A percentile compares a stretch with the other conserved stretches of the same genome.
phyloP scores from a whole-genome alignment of 2,329 filamentous ascomycete species.

The Aspergillus puulaauensis region DNA sequence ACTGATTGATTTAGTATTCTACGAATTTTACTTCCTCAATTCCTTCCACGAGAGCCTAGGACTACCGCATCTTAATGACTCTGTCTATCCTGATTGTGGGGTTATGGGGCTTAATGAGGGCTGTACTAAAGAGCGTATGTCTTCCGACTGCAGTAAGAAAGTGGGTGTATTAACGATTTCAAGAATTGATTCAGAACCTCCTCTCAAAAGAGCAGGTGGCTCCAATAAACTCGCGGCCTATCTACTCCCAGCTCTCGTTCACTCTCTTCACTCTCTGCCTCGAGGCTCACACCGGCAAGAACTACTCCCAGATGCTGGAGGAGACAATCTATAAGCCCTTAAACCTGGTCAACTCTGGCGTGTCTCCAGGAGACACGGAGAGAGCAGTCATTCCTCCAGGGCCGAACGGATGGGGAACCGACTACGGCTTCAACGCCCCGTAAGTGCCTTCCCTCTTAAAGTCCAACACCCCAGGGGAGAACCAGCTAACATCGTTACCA shows the following conservation, averaged over 20 bases:
- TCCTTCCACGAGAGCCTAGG: constrained; percentile 36
- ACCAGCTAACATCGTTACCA: constrained; percentile 13
- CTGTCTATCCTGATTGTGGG: constrained; percentile 39
- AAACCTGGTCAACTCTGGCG: constrained; percentile 24
- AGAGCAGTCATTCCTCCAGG: constrained; percentile 36
- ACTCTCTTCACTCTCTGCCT: constrained; percentile 38
- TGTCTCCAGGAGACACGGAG: constrained; percentile 28
- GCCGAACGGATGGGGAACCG: constrained; percentile 33
- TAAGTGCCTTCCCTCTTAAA: constrained; percentile 18
- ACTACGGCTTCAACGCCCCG: constrained; percentile 36
- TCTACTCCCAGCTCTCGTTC: constrained; percentile 46
- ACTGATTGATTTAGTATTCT: constrained; percentile 25
- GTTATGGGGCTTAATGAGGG: constrained; percentile 35
- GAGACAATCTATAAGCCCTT: constrained; percentile 26
- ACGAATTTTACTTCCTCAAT: constrained; percentile 40
- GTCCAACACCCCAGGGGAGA: neutral
- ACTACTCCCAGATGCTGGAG: constrained; percentile 22
- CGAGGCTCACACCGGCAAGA: constrained; percentile 24
- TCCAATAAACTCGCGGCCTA: constrained; percentile 32
- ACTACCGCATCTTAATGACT: constrained; percentile 36
- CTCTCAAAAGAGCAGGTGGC: constrained; percentile 29
- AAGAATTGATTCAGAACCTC: constrained; percentile 37
- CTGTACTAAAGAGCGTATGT: constrained; percentile 36
- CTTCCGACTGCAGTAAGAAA: neutral
- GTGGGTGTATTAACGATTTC: neutral